These are phyloP conservation scores for Daldinia sp. DNA, from an alignment of 2,329 filamentous ascomycete genomes.

Conservation along the genomic window DNA sequence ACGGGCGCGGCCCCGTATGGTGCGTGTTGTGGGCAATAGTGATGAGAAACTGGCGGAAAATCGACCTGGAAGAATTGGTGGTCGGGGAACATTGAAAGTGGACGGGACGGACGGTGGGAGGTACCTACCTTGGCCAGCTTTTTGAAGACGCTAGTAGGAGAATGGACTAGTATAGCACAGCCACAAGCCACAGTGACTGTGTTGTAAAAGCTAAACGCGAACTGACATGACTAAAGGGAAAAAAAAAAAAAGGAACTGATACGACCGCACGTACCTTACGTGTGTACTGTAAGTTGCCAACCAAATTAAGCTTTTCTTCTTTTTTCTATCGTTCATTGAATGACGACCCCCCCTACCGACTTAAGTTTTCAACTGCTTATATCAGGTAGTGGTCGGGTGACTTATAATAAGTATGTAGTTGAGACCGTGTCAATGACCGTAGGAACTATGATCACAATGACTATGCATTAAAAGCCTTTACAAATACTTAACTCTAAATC, in stretches of 20 bases:
- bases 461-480: neutral
- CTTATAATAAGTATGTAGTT: neutral
- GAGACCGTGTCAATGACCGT: neutral
- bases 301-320: neutral
- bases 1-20: constrained; percentile 46
- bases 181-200: constrained; percentile 37
- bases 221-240: neutral
- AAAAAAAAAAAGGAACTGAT: neutral
- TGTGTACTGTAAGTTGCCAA: constrained; percentile 3
- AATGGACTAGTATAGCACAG: constrained; percentile 30
- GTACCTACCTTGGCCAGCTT: constrained; percentile 42
- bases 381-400: neutral
- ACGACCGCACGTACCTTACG: neutral
- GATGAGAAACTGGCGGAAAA: constrained; percentile 51
- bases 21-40: constrained; percentile 47
- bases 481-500: neutral
- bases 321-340: neutral
- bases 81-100: constrained; percentile 46
- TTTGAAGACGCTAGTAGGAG: constrained; percentile 33
- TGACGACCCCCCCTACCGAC: neutral
- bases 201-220: neutral
- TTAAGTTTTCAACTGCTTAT: neutral
- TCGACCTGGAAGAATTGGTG: constrained; percentile 50
- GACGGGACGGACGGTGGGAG: constrained; percentile 45
- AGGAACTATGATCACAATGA: neutral